phyloP scores from a whole-genome alignment of 169 alveolate species.

The Eimeria acervulina region DNA sequence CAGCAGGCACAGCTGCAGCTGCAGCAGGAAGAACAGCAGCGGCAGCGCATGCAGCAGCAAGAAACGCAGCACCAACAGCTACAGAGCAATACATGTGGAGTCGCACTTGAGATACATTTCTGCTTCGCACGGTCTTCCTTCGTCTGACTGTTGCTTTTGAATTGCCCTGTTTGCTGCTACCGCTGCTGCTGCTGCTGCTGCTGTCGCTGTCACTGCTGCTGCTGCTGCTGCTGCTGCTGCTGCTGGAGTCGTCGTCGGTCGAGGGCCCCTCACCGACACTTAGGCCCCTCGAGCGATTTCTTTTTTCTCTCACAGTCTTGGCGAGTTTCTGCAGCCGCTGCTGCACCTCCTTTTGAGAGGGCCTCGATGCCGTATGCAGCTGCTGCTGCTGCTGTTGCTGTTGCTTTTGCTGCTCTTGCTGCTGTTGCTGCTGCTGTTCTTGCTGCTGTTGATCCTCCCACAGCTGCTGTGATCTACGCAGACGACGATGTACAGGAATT shows the following conservation, averaged over 20 bases:
- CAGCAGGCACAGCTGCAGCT: too few relatives aligned
- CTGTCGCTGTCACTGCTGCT: not conserved
- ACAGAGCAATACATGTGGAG: too few relatives aligned
- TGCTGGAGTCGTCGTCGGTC: not conserved
- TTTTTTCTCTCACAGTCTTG: too few relatives aligned
- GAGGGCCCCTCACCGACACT: too few relatives aligned
- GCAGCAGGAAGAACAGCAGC: too few relatives aligned
- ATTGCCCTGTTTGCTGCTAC: not conserved
- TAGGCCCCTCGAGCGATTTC: not conserved
- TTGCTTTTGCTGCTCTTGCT: too few relatives aligned
- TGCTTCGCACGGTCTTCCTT: not conserved
- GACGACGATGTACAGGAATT: not conserved
- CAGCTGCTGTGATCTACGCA: slow-evolving; percentile 29
- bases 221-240: not conserved
- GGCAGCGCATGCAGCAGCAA: too few relatives aligned
- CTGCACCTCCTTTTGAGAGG: not conserved
- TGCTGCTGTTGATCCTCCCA: not conserved
- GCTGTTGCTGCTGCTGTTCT: slow-evolving; percentile 7
- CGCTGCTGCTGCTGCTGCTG: slow-evolving; percentile 27
- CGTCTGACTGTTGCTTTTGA: not conserved
- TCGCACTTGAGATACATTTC: too few relatives aligned
- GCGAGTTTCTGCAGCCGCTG: not conserved
- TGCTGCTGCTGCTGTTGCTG: slow-evolving; percentile 34
- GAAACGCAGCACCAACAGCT: too few relatives aligned
- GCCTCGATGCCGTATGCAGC: not conserved